phyloP scores from a whole-genome alignment of 2,329 filamentous ascomycete genomes.

The Proliferodiscus dingleyae region DNA sequence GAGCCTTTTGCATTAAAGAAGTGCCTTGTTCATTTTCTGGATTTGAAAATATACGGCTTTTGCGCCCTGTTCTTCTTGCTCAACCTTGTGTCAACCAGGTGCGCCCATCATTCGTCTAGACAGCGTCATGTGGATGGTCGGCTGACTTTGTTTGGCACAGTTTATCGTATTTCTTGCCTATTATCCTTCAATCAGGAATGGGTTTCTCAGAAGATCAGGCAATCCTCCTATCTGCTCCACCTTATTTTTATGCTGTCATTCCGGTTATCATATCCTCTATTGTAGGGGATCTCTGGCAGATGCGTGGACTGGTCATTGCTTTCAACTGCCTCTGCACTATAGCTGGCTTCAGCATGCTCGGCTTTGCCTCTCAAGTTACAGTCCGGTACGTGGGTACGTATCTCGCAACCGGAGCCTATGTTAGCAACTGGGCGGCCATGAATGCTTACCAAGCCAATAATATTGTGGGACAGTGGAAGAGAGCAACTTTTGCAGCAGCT shows the following conservation, averaged over 20 bases:
- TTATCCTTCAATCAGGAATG: conserved; percentile 60
- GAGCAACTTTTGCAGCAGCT: conserved; percentile 71
- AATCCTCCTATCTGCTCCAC: conserved; percentile 51
- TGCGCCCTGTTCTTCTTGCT: conserved; percentile 60
- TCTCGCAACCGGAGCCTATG: conserved; percentile 63
- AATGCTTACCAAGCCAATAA: conserved; percentile 86
- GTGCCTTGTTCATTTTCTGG: conserved; percentile 44
- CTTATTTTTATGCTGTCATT: conserved; percentile 45
- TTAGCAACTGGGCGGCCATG: conserved; percentile 71
- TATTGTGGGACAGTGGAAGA: conserved; percentile 84
- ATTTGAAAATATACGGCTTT: conserved; percentile 60
- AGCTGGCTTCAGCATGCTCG: conserved; percentile 29
- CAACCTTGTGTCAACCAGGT: conserved; percentile 67
- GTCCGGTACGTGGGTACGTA: conserved; percentile 31
- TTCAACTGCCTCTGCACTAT: conserved; percentile 30
- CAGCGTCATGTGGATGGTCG: background rate
- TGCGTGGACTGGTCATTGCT: conserved; percentile 28
- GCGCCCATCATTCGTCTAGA: background rate
- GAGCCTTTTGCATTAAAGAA: conserved; percentile 55
- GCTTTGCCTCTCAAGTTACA: conserved; percentile 24
- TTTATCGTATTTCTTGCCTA: conserved; percentile 74
- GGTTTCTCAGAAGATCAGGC: conserved; percentile 47
- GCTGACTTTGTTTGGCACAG: background rate
- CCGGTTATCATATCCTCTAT: conserved; percentile 44
- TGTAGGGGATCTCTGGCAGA: conserved; percentile 54